Base-by-base conservation (phyloP, 495 filamentous ascomycete genomes). In the Opeltia flavorubescens region DNA sequence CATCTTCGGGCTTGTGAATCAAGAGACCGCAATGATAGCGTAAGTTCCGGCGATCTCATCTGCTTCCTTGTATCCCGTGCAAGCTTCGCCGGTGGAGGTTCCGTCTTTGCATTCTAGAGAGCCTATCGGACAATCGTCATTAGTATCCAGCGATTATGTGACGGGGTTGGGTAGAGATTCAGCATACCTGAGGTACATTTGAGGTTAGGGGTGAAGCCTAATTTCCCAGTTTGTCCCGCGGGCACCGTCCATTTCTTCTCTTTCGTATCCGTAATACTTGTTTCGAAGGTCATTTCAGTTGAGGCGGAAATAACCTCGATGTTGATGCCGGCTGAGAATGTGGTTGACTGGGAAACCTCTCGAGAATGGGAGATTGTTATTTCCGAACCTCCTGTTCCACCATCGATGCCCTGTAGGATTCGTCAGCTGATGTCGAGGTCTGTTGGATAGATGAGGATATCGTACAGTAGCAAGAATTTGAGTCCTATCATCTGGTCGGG, bases 251-350 rank as follows among this genome's bases (percentile, higher is more conserved):
- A 42, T 12, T 4, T 42, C 4, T 21, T 4, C 39, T 42, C 4
- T 17, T 4, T 42, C 4, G 3, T 21, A 13, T 42, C 39, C 4
- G 18, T 26, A 20, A 21, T 4, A 13, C 4, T 5, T 12, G 15
- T 12, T 3, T 4, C 4, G 12, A 42, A 42, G 3, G 39, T 5
- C 3, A 26, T 4, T 2, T 21, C 18, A 20, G 39, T 42, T 11
- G 39, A 42, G 9, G 39, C 39, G 4, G 4, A 21, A 12, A 42
- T 4, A 12, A 42, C 13, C 15, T 42, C 39, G 24, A 17, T 4
- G 39, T 42, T 42, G 3, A 42, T 26, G 12, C 39, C 39, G 39
- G 39, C 39, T 11, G 39, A 42, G 39, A 42, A 42, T 13, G 39
- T 42, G 3, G 15, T 21, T 11, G 4, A 4, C 23, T 42, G 39